Evolutionary conservation across 1,284 basidiomycete species (phyloP).

Genomic region (Pseudozyma sp.): DNA sequence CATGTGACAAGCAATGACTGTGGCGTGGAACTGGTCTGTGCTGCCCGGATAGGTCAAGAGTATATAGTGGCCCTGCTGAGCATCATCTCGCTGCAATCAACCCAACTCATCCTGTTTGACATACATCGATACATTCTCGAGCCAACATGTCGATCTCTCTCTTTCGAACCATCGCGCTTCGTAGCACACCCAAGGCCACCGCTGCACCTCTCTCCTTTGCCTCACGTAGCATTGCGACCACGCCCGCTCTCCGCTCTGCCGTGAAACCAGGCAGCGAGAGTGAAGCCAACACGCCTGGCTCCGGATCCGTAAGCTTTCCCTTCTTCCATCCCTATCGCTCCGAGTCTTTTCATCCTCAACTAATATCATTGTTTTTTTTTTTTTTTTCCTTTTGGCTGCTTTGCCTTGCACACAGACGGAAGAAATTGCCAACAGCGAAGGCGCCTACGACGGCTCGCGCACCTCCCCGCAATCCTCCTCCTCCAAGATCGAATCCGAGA

Average conservation of each 20-base stretch:
- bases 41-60: no score
- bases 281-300: slow-evolving; percentile 41
- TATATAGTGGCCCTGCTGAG: no score
- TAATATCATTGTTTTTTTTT: neutral
- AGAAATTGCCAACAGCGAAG: slow-evolving; percentile 33
- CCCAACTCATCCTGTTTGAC: no score
- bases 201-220: neutral
- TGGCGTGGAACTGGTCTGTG: no score
- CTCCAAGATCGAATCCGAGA: slow-evolving; percentile 25
- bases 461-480: slow-evolving; percentile 19
- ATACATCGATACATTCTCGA: no score
- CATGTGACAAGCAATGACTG: no score
- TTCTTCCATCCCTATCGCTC: no score
- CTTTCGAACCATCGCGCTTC: slow-evolving; percentile 1
- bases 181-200: neutral
- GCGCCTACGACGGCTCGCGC: slow-evolving; percentile 30
- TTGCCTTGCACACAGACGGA: slow-evolving; percentile 26
- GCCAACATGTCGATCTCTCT: slow-evolving; percentile 3
- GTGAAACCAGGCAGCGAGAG: slow-evolving; percentile 48
- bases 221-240: neutral
- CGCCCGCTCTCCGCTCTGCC: slow-evolving; percentile 3
- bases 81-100: no score
- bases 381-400: neutral
- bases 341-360: neutral
- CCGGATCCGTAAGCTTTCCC: slow-evolving; percentile 28